Conservation (phyloP, 2,329 filamentous ascomycete genomes). For the Penicillium capsulatum region DNA sequence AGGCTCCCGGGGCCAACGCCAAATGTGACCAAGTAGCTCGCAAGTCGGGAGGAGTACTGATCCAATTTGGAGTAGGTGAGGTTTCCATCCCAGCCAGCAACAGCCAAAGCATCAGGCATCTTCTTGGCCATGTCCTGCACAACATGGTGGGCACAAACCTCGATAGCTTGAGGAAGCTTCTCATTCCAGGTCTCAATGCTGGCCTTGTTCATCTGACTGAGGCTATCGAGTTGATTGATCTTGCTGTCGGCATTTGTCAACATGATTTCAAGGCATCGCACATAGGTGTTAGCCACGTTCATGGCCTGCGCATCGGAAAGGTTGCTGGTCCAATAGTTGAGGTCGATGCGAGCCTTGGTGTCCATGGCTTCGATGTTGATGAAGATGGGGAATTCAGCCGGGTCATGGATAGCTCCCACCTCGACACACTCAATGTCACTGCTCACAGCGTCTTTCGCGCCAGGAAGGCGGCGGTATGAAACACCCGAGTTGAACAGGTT, state of each 20-base stretch:
- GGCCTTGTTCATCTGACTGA: conserved; percentile 37
- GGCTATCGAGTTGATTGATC: conserved; percentile 33
- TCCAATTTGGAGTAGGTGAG: conserved; percentile 35
- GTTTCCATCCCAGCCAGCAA: conserved; percentile 31
- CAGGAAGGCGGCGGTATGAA: conserved; percentile 45
- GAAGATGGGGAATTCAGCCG: conserved; percentile 47
- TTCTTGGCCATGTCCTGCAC: conserved; percentile 23
- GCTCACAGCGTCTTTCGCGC: conserved; percentile 20
- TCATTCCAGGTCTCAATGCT: conserved; percentile 31
- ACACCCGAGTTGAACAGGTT: conserved; percentile 49
- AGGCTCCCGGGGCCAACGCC: conserved; percentile 26
- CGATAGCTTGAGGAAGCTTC: conserved; percentile 17
- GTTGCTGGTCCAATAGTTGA: conserved; percentile 43
- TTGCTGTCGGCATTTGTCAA: conserved; percentile 32
- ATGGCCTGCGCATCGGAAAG: conserved; percentile 38
- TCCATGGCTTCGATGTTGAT: conserved; percentile 49
- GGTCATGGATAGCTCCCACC: conserved; percentile 42
- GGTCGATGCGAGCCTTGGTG: conserved; percentile 33
- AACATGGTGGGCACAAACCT: conserved; percentile 29
- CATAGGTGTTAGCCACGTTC: conserved; percentile 39
- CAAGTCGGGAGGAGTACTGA: conserved; percentile 31
- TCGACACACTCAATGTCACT: conserved; percentile 39
- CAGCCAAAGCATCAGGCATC: conserved; percentile 25
- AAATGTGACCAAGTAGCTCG: conserved; percentile 28
- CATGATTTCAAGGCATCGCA: conserved; percentile 37